Evolutionary conservation across 2,329 filamentous ascomycete genomes (phyloP).

Genomic region (Tolypocladium pustulatum): DNA sequence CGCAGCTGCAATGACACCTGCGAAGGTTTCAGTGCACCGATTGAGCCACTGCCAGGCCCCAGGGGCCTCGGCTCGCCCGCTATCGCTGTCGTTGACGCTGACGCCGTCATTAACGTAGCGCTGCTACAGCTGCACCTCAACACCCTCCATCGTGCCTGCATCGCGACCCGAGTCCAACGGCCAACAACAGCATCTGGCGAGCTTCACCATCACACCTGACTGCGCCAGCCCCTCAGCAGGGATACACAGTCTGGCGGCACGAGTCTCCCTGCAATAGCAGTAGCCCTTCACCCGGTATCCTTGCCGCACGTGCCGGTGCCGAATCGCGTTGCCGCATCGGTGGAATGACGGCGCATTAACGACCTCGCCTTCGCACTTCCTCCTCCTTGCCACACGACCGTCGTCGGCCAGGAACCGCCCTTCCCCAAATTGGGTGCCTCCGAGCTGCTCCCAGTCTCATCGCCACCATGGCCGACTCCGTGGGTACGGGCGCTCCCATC

Average conservation of each 20-base stretch:
- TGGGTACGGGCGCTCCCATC: slow-evolving; percentile 16
- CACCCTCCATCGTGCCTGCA: not conserved
- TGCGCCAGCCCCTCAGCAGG: not conserved
- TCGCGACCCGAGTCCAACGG: not conserved
- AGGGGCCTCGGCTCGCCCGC: not conserved
- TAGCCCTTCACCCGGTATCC: not conserved
- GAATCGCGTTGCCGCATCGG: not conserved
- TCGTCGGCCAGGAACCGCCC: not conserved
- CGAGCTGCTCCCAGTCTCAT: not conserved
- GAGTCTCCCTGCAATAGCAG: not conserved
- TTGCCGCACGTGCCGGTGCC: not conserved
- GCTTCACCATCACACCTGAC: not conserved
- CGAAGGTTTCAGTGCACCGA: not conserved
- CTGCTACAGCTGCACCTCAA: not conserved
- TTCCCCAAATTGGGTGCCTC: not conserved
- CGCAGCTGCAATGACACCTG: not conserved
- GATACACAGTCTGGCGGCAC: not conserved
- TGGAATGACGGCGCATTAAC: not conserved
- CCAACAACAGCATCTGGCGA: not conserved
- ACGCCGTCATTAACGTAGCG: not conserved
- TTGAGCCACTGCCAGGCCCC: not conserved
- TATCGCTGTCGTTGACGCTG: not conserved
- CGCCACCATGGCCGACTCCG: slow-evolving; percentile 26
- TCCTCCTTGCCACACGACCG: not conserved
- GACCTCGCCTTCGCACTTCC: not conserved